Conservation (phyloP, 2,329 filamentous ascomycete genomes). For the Apiospora koreana region DNA sequence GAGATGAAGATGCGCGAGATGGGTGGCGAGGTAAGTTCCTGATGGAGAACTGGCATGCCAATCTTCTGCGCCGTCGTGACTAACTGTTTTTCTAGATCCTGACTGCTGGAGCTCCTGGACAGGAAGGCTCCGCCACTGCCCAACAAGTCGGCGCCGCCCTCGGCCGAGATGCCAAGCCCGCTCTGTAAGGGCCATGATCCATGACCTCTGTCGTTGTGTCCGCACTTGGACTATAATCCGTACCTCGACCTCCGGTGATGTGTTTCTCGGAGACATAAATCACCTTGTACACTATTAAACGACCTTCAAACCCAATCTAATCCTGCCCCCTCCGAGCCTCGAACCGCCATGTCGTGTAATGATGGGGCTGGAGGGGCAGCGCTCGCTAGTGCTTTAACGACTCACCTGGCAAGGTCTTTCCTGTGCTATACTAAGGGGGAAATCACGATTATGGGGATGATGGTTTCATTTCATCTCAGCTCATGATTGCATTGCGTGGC, state of each 20-base stretch:
- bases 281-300: slow-evolving; percentile 10
- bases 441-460: slow-evolving; percentile 10
- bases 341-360: slow-evolving; percentile 2
- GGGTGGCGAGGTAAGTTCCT: slow-evolving; percentile 63
- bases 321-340: background rate
- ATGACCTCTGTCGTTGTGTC: background rate
- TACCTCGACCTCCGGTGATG: background rate
- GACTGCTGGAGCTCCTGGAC: slow-evolving; percentile 44
- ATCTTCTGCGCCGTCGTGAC: slow-evolving; percentile 14
- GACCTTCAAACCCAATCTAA: slow-evolving; percentile 9
- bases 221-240: background rate
- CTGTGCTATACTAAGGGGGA: background rate
- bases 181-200: background rate
- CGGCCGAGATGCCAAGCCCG: slow-evolving; percentile 48
- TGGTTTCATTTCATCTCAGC: slow-evolving; percentile 12
- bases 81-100: slow-evolving; percentile 38
- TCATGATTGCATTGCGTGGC: slow-evolving; percentile 12
- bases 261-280: background rate
- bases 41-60: slow-evolving; percentile 19
- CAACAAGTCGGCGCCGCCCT: slow-evolving; percentile 52
- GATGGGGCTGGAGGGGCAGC: background rate
- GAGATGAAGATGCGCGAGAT: slow-evolving; percentile 95
- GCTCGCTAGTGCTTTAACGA: background rate
- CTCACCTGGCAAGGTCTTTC: slow-evolving; percentile 9
- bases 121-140: slow-evolving; percentile 41